phyloP scores from a whole-genome alignment of 768 basidiomycete species.

The Boletus pseudo-olivaceus region DNA sequence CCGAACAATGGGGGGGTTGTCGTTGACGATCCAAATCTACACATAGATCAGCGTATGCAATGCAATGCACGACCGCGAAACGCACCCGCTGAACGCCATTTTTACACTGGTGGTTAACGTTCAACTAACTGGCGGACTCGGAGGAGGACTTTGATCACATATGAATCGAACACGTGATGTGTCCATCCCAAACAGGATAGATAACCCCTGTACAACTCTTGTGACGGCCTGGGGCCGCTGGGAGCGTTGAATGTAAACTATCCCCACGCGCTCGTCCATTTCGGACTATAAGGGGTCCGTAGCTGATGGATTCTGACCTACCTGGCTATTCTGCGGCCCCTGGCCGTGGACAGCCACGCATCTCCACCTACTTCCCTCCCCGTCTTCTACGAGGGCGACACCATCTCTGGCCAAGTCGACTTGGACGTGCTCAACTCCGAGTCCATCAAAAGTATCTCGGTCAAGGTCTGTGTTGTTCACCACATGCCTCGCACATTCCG shows the following conservation, averaged over 20 bases:
- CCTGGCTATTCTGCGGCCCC: constrained; percentile 18
- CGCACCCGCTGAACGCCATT: constrained; percentile 25
- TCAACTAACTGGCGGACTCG: not conserved
- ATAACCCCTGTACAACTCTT: constrained; percentile 12
- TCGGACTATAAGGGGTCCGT: not conserved
- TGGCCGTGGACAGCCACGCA: constrained; percentile 41
- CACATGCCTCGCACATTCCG: not conserved
- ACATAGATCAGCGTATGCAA: constrained; percentile 4
- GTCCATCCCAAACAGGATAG: not conserved
- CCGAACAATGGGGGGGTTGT: constrained; percentile 36
- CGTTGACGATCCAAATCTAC: constrained; percentile 39
- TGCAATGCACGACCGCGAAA: not conserved
- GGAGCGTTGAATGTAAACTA: not conserved
- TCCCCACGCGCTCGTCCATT: not conserved
- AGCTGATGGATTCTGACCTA: constrained; percentile 10
- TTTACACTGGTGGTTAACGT: not conserved
- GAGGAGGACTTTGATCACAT: not conserved
- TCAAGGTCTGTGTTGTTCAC: constrained; percentile 38
- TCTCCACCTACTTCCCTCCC: constrained; percentile 38
- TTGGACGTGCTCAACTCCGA: constrained; percentile 49
- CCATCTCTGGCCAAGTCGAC: constrained; percentile 48
- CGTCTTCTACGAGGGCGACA: constrained; percentile 46
- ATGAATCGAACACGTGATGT: constrained; percentile 11
- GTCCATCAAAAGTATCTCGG: constrained; percentile 43
- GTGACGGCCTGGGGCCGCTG: no score